phyloP scores from a whole-genome alignment of 2,329 filamentous ascomycete genomes.

The Penicillium thymicola region DNA sequence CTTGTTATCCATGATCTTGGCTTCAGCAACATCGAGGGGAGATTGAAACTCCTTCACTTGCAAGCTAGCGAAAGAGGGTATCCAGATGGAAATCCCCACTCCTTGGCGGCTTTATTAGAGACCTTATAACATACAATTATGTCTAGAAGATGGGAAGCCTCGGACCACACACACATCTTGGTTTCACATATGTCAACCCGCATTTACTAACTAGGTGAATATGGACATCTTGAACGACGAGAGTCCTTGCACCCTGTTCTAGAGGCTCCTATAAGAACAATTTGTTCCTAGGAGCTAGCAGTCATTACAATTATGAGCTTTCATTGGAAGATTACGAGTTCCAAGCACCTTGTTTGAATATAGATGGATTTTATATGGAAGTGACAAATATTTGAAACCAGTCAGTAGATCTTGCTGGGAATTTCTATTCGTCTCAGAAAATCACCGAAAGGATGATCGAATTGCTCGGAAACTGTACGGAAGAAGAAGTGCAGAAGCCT shows the following conservation, averaged over 20 bases:
- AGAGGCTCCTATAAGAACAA: conserved; percentile 26
- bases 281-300: conserved; percentile 24
- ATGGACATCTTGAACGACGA: neutral
- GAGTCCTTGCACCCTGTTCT: neutral
- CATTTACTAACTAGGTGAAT: conserved; percentile 19
- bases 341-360: neutral
- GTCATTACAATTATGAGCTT: conserved; percentile 35
- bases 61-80: conserved; percentile 8
- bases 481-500: conserved; percentile 36
- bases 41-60: conserved; percentile 29
- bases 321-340: neutral
- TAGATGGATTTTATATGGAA: neutral
- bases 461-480: conserved; percentile 30
- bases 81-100: conserved; percentile 51
- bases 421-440: neutral
- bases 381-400: neutral
- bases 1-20: conserved; percentile 28
- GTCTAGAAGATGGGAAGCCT: conserved; percentile 14
- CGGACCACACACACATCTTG: neutral
- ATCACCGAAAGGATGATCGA: conserved; percentile 20
- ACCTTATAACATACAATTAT: conserved; percentile 8
- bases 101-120: conserved; percentile 31
- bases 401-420: neutral
- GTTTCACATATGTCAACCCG: too few relatives aligned
- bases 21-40: conserved; percentile 29